These are phyloP conservation scores for Mrakia gelida DNA, from an alignment of 768 basidiomycete genomes.

Conservation along the genomic window DNA sequence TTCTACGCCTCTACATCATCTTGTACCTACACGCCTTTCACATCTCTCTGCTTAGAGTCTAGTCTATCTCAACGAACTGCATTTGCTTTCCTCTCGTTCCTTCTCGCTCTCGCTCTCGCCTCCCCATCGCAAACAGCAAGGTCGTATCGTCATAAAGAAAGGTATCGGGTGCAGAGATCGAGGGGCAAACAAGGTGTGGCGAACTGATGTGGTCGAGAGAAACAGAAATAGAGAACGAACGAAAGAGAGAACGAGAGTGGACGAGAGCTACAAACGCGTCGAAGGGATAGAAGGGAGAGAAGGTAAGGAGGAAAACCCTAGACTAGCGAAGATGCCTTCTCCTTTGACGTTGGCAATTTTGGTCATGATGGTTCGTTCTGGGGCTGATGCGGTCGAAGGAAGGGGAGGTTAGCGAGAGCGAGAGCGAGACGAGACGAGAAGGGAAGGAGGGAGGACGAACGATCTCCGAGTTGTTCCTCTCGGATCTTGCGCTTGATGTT, in stretches of 20 bases:
- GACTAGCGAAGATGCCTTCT: not conserved
- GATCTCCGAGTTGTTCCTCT: constrained; percentile 54
- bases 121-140: not conserved
- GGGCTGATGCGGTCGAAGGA: constrained; percentile 50
- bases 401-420: constrained; percentile 10
- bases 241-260: not conserved
- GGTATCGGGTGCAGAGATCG: not conserved
- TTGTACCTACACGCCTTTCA: no score
- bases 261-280: not conserved
- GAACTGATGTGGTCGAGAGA: no score
- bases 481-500: constrained; percentile 86
- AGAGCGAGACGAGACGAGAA: constrained; percentile 15
- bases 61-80: no score
- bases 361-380: constrained; percentile 86
- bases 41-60: no score
- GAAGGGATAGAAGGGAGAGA: constrained; percentile 4
- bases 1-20: no score
- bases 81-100: no score
- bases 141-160: constrained; percentile 7
- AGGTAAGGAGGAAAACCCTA: constrained; percentile 1
- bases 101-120: no score
- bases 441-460: not conserved
- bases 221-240: not conserved
- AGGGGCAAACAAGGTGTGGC: no score
- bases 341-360: constrained; percentile 51